phyloP scores from a whole-genome alignment of 345 rosid genomes.

The Populus pruinosa region DNA sequence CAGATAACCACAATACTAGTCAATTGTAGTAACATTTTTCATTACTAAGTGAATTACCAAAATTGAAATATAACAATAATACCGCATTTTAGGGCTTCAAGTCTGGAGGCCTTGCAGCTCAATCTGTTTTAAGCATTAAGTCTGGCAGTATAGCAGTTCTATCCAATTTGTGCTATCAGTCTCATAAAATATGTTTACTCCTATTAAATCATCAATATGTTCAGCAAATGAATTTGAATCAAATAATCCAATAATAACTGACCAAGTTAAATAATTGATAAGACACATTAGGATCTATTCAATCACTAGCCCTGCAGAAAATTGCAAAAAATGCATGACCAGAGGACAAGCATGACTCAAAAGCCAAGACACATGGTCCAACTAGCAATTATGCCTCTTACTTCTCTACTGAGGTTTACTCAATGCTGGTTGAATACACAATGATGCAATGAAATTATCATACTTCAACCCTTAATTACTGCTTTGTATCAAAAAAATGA shows the following conservation, averaged over 20 bases:
- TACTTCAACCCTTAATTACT: not conserved
- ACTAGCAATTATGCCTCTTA: not conserved
- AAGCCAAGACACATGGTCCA: not conserved
- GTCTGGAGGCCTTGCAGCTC: not conserved
- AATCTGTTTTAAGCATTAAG: too few species aligned
- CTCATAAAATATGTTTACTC: not conserved
- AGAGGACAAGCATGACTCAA: not conserved
- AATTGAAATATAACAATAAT: not conserved
- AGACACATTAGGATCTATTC: not conserved
- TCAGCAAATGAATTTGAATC: not conserved
- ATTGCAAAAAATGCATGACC: not conserved
- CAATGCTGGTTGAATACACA: not conserved
- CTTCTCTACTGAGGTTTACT: not conserved
- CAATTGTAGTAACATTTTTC: not conserved
- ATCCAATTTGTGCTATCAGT: not conserved
- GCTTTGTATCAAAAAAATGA: not conserved
- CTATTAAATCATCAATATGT: not conserved
- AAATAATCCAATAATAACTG: not conserved
- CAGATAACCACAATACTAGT: not conserved
- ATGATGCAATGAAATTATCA: too few species aligned
- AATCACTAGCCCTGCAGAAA: not conserved
- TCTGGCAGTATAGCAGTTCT: too few species aligned
- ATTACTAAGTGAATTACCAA: not conserved
- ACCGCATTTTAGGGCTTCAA: not conserved
- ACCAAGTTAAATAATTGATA: not conserved